Base-by-base conservation (phyloP, 768 basidiomycete genomes). In the Lactarius akahatsu region DNA sequence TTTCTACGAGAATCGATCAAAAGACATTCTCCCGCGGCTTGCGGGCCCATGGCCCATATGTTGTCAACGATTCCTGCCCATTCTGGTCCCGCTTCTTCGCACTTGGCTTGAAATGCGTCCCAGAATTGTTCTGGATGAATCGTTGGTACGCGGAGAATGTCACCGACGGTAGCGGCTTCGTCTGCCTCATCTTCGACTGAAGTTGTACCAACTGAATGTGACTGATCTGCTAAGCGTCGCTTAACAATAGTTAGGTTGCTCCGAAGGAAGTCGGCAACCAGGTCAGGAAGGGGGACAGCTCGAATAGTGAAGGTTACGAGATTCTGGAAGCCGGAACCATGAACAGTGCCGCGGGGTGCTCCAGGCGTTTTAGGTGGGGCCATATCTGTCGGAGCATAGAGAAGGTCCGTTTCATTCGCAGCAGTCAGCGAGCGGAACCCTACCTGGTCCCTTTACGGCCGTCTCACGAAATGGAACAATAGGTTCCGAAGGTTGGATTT, bases 381-480 rank as follows among this genome's bases (percentile, higher is more conserved):
- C 93, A 97, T 96, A 72, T 98, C 96, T 94, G 72, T 59, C 23
- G 62, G 54, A 43, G 58, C 41, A 43, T 28, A 30, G 36, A 41
- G 67, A n/a, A 66, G 26, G 47, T 62, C 34, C 8, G 52, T 20
- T 54, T n/a, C 1, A 18, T 30, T 50, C 52, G 36, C 5, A 20
- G 1, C 13, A 69, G 60, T 40, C 16, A 41, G 28, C 50, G 38
- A 11, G 23, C 30, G 58, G 45, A 68, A 71, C 73, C 50, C 30
- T 73, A 92, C 94, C 94, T 71, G 81, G 73, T 3, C 82, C 93
- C 71, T 86, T 90, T 16, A 96, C 84, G 0, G 93, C 92, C 0
- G 97, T 98, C 77, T 98, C 97, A 47, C 97, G 85, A 80, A 98
- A 99, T 13, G 97, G 97, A 3, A 99, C 97, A 64, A 98, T 98